Base-by-base conservation (phyloP, 2,329 filamentous ascomycete species). In the Aspergillus sp. region DNA sequence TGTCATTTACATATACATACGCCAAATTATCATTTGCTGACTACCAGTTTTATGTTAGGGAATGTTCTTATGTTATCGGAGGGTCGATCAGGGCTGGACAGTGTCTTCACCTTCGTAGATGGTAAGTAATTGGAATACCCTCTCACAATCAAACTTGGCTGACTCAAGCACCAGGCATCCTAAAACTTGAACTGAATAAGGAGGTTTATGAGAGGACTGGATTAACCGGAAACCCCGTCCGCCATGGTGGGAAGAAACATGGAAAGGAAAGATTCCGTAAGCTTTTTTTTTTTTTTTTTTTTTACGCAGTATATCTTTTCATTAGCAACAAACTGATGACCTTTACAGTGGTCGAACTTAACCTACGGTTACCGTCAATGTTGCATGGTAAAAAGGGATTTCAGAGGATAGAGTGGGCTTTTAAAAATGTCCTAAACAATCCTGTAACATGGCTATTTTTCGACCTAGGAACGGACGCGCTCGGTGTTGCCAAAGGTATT, bases 21-120 rank as follows among this genome's bases (percentile, higher is more conserved):
- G 9, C 14, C 31, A n/a, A 45, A 15, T 7, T 12, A 27, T 21
- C 46, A 15, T 15, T 37, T 17, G 19, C 23, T 49, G 21, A 25
- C 21, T 15, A 35, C 46, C 40, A 17, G 37, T 19, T 46, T 11
- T n/a, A 7, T 21, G 40, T 37, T 58, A 92, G 91, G 91, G 5
- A 87, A 91, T 69, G 79, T 96, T 49, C 74, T 90, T 64, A 90
- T 98, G 89, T 82, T 96, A 2, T 96, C 93, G 0, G 85, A 93
- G 72, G 92, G 91, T 12, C 83, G 83, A 33, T 78, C 83, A 7
- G 87, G 86, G 2, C 81, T 87, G 2, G 89, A 93, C 67, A 90
- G 90, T 65, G 80, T 88, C 3, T 93, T 91, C 70, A 84, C 84
- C 0, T 76, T 98, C 1, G 81, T 77, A 56, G 83, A 91, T 64